A percentile compares a stretch with the other conserved stretches of the same genome.
These are phyloP conservation scores for Colletotrichum cereale DNA, from an alignment of 2,329 filamentous ascomycete genomes.

Conservation along the genomic window DNA sequence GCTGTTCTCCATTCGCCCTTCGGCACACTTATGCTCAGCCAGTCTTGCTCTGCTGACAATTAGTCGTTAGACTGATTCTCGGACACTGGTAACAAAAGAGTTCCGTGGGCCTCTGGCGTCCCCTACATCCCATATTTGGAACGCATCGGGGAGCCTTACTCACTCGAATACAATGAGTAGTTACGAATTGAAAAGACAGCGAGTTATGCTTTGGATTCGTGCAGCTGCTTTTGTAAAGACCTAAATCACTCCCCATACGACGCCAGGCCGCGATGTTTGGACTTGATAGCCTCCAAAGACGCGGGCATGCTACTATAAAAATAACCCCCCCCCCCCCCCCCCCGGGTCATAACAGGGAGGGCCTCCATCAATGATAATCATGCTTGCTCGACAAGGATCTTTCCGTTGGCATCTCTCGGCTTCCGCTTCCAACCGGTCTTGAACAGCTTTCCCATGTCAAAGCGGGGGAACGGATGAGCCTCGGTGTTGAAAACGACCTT, in stretches of 20 bases:
- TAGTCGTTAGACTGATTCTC: background rate
- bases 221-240: background rate
- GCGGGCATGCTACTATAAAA: slow-evolving; percentile 29
- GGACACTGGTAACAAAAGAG: background rate
- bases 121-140: background rate
- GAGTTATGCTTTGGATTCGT: background rate
- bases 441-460: slow-evolving; percentile 83
- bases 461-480: slow-evolving; percentile 89
- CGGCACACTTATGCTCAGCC: background rate
- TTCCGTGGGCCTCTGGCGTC: too few species aligned
- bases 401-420: slow-evolving; percentile 64
- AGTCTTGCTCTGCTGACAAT: background rate
- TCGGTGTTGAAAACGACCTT: slow-evolving; percentile 96
- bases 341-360: slow-evolving; percentile 20
- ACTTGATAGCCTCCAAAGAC: slow-evolving; percentile 17
- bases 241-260: slow-evolving; percentile 25
- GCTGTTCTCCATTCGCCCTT: background rate
- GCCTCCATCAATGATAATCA: slow-evolving; percentile 27
- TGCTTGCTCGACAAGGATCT: slow-evolving; percentile 47
- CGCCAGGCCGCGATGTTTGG: slow-evolving; percentile 22
- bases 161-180: background rate
- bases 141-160: background rate
- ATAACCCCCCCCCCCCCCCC: slow-evolving; percentile 17
- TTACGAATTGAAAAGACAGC: background rate
- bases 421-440: slow-evolving; percentile 85